Conservation (phyloP, 371 early-diverging fungal genomes). For the Basidiobolus heterosporus region DNA sequence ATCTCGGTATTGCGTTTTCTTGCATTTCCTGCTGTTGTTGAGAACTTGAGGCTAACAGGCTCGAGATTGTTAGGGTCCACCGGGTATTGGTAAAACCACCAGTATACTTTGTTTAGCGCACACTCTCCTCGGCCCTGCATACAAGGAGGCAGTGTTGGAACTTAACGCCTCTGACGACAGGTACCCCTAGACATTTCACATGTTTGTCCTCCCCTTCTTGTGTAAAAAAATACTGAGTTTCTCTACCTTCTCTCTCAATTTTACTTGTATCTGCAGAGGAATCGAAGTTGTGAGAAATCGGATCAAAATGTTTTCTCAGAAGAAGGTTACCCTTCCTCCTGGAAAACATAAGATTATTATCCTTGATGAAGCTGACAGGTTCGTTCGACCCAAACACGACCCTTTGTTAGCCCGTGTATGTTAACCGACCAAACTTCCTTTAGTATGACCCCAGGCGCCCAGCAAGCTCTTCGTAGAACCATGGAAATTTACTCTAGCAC, state of each 20-base stretch:
- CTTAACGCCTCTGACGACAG: conserved; percentile 98
- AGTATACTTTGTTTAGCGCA: conserved; percentile 83
- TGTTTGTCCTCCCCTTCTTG: background rate
- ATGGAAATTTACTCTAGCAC: conserved; percentile 93
- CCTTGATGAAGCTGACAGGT: conserved; percentile 94
- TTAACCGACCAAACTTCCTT: background rate
- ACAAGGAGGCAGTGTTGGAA: conserved; percentile 84
- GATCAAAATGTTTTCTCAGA: conserved; percentile 97
- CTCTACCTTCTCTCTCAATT: background rate
- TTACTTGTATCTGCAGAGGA: conserved; percentile 38
- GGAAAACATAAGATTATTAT: conserved; percentile 92
- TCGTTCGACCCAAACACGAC: conserved; percentile 2
- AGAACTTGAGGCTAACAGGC: background rate
- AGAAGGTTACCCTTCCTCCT: conserved; percentile 79
- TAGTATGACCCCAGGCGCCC: conserved; percentile 83
- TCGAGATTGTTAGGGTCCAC: conserved; percentile 53
- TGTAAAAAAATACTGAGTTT: background rate
- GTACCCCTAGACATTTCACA: conserved; percentile 16
- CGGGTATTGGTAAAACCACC: conserved; percentile 99
- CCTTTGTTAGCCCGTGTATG: background rate
- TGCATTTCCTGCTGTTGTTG: background rate
- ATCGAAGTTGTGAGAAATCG: conserved; percentile 94
- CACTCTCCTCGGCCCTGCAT: conserved; percentile 62
- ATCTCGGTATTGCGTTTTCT: too few relatives aligned
- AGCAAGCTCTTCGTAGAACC: conserved; percentile 91